These are phyloP conservation scores for Pterocarpus macrocarpus DNA, from an alignment of 306 rosid species.

Conservation along the genomic window DNA sequence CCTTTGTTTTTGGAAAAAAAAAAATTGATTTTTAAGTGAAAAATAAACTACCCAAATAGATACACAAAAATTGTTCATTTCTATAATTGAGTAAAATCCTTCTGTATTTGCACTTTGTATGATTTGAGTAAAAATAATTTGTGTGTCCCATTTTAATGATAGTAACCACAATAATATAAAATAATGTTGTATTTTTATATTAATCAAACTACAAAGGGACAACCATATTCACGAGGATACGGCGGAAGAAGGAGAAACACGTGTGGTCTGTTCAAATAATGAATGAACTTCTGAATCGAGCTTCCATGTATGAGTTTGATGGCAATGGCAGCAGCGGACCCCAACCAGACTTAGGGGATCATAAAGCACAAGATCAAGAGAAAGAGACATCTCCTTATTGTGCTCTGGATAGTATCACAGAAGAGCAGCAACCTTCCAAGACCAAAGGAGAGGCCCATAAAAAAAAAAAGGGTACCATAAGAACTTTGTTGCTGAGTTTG, in stretches of 20 bases:
- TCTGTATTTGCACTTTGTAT: too few relatives aligned
- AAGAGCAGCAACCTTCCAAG: not conserved
- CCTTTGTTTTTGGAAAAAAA: too few relatives aligned
- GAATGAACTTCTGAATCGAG: constrained; percentile 36
- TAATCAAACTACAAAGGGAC: constrained; percentile 36
- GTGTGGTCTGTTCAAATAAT: constrained; percentile 44
- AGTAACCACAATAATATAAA: not conserved
- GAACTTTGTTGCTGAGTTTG: not conserved
- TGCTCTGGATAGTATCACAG: not conserved
- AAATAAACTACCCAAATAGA: too few relatives aligned
- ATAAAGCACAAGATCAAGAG: too few relatives aligned
- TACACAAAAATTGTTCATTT: too few relatives aligned
- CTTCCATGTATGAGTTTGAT: constrained; percentile 40
- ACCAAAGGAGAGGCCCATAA: not conserved
- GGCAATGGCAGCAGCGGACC: not conserved
- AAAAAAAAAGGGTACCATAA: constrained; percentile 17
- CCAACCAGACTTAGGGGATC: not conserved
- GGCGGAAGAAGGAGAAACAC: constrained; percentile 41
- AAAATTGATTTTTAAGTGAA: too few relatives aligned
- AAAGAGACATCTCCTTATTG: not conserved
- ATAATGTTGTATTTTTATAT: not conserved
- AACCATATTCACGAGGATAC: not conserved
- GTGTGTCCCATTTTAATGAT: too few relatives aligned
- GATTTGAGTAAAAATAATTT: not conserved
- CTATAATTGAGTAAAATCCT: too few relatives aligned